Evolutionary conservation across 768 basidiomycete genomes (phyloP), one percentile per base, ranked within the genome.

Genomic region (Kondoa malvinella): DNA sequence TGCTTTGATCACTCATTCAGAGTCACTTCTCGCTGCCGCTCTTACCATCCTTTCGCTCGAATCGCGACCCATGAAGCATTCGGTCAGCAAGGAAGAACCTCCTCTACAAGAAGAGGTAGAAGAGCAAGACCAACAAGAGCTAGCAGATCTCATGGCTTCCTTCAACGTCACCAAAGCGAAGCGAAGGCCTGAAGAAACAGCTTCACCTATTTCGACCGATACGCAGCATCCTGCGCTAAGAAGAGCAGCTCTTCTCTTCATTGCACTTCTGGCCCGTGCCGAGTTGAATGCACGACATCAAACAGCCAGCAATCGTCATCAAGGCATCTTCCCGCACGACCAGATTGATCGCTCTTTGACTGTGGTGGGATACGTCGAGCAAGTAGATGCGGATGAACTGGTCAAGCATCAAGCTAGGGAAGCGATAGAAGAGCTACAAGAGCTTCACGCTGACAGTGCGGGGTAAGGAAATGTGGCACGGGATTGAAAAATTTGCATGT

Each of bases 161-260:
- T 21, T 50, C 12, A 50, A 50, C 21, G 40, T 50, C 21, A 50
- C 81, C 40, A 67, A 27, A 33, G 50, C 67, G 34, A 64, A 67
- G 58, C 26, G 17, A 8, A 50, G 40, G 33, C 68, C 69, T 0
- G 73, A 72, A 31, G 72, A 69, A 33, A 82, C 84, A 75, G 74
- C 78, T 1, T 78, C 85, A 34, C 86, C 88, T 12, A 82, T 83
- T 0, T 80, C 82, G 0, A 77, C 77, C 1, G 79, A 85, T 72
- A 70, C 86, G 0, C 88, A 85, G 74, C 81, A 88, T 61, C 88
- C 92, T 0, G 82, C 88, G 0, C 79, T 96, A 2, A 83, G 92
- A 33, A 86, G 94, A 56, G 86, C 89, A 0, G 90, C 88, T 0
- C 74, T 95, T n/a, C 85, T 92, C 72, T 86, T 95, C 75, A 80